Base-by-base conservation (phyloP, 2,329 filamentous ascomycete genomes). In the Blastomyces silverae region DNA sequence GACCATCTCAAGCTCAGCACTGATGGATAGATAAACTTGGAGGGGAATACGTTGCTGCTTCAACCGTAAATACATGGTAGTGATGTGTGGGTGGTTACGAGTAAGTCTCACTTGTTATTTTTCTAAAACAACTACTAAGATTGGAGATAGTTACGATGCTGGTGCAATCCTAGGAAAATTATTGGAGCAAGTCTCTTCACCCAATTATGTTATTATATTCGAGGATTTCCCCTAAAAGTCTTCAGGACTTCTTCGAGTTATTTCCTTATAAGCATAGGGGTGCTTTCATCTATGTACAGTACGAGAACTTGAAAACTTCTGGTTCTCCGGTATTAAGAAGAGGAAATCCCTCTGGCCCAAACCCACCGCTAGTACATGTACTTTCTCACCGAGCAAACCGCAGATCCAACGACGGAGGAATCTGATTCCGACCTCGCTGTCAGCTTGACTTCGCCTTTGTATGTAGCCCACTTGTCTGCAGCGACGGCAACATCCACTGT, bases 381-480 rank as follows among this genome's bases (percentile, higher is more conserved):
- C 61, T 64, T 67, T 13, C 63, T 61, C 64, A 67, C 48, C 39
- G 34, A 17, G 55, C 67, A 68, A 31, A 42, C 7, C 8, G 59
- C 67, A 28, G 63, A 66, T 11, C 61, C 66, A n/a, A 48, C 22
- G 28, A 64, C 61, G 10, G 63, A 65, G 34, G 66, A 55, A 42
- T 67, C 61, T 20, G 66, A 66, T 64, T 68, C 67, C 25, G 67
- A 68, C 15, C 66, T 68, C 13, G 64, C 67, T 22, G 61, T 66
- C 39, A 68, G 53, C 11, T 57, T 63, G 37, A 68, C 63, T 56
- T 22, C 31, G 46, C 61, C 66, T 44, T 28, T 15, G 1, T 31
- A 8, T 2, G 61, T 20, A 17, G 67, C 66, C n/a, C 34, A 50
- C 5, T 60, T 44, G 4, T 68, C 67, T 17, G 67, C 67, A 25